These are phyloP conservation scores for Ogataea neopini DNA, from an alignment of 805 yeast species.

Conservation along the genomic window DNA sequence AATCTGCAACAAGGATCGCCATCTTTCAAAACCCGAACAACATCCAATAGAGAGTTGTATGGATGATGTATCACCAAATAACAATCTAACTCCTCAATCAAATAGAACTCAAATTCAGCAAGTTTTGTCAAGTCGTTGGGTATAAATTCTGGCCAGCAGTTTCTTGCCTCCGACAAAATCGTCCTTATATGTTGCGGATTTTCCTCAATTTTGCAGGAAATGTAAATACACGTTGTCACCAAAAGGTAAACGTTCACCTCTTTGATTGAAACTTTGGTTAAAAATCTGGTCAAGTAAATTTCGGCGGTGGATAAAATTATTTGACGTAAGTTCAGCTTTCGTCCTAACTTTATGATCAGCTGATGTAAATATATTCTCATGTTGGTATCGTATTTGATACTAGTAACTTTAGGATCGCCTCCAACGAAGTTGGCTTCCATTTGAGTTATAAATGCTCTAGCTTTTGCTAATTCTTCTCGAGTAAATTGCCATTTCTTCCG, in stretches of 20 bases:
- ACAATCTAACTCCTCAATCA: conserved; percentile 83
- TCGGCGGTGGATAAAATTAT: conserved; percentile 88
- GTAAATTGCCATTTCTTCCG: conserved; percentile 79
- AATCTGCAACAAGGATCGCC: conserved; percentile 25
- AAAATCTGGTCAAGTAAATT: conserved; percentile 75
- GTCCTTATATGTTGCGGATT: conserved; percentile 91
- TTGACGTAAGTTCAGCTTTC: conserved; percentile 76
- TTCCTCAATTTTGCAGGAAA: conserved; percentile 94
- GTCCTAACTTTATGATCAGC: conserved; percentile 71
- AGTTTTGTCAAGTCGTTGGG: conserved; percentile 89
- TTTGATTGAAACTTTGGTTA: conserved; percentile 67
- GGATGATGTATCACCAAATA: conserved; percentile 76
- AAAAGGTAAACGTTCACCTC: conserved; percentile 82
- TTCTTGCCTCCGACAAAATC: conserved; percentile 79
- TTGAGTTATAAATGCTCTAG: conserved; percentile 23
- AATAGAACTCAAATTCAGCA: conserved; percentile 93
- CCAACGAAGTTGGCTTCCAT: conserved; percentile 25
- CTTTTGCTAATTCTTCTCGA: conserved; percentile 49
- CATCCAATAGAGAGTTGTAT: conserved; percentile 59
- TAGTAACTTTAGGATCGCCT: conserved; percentile 7
- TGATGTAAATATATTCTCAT: conserved; percentile 80
- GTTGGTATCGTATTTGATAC: conserved; percentile 54
- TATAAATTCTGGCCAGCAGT: conserved; percentile 91
- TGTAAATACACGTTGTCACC: conserved; percentile 81
- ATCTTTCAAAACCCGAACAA: conserved; percentile 44